A percentile compares a stretch with the other conserved stretches of the same genome.
phyloP scores from a whole-genome alignment of 306 rosid genomes.

The Acacia melanoxylon region DNA sequence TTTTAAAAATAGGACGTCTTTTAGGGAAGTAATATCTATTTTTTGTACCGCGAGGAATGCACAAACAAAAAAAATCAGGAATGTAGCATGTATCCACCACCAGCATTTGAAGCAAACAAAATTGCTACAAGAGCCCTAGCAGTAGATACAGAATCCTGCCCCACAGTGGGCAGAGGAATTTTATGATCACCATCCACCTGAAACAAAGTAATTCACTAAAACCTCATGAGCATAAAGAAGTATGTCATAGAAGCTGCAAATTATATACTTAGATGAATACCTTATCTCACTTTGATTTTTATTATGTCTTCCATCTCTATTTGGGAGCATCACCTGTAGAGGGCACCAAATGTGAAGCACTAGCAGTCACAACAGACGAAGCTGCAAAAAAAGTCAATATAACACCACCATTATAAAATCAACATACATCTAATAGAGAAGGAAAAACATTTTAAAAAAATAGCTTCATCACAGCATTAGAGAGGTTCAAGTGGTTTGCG shows the following conservation, averaged over 20 bases:
- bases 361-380: constrained; percentile 38
- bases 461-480: too few relatives aligned
- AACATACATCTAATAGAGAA: constrained; percentile 16
- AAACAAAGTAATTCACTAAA: constrained; percentile 33
- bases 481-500: too few relatives aligned
- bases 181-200: constrained; percentile 81
- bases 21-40: too few relatives aligned
- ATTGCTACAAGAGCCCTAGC: constrained; percentile 68
- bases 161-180: constrained; percentile 63
- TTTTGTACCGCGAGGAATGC: background rate
- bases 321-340: constrained; percentile 48
- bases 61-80: constrained; percentile 40
- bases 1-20: too few relatives aligned
- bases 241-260: constrained; percentile 16
- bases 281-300: constrained; percentile 68
- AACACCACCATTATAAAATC: constrained; percentile 21
- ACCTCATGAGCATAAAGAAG: constrained; percentile 21
- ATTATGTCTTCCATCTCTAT: constrained; percentile 67
- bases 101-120: constrained; percentile 70
- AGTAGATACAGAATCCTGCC: constrained; percentile 61
- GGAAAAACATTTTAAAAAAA: constrained; percentile 6
- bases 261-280: constrained; percentile 34
- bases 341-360: constrained; percentile 54
- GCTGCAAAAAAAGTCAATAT: constrained; percentile 37
- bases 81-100: constrained; percentile 83